A percentile compares a stretch with the other conserved stretches of the same genome.
phyloP scores from a whole-genome alignment of 2,329 filamentous ascomycete species.

The Monosporascus sp. region DNA sequence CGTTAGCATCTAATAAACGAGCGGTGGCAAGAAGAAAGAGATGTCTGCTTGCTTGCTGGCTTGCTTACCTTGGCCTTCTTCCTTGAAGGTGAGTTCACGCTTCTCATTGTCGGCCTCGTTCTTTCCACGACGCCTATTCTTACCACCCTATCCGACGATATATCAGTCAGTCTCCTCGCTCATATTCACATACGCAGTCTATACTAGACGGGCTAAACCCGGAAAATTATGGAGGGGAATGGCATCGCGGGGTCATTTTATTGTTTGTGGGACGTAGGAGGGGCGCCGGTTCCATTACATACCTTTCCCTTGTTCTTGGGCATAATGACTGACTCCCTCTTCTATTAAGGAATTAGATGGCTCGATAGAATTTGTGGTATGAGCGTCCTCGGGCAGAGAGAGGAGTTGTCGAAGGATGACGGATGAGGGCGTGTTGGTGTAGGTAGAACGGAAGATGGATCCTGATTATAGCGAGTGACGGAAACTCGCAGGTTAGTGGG shows the following conservation, averaged over 20 bases:
- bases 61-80: conserved; percentile 76
- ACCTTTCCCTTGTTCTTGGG: conserved; percentile 99
- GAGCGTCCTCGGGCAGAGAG: not conserved
- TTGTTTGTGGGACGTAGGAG: conserved; percentile 3
- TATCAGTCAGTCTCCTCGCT: conserved; percentile 23
- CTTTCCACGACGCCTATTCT: conserved; percentile 97
- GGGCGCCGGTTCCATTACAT: conserved; percentile 28
- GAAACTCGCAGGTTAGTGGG: not conserved
- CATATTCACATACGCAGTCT: not conserved
- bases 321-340: conserved; percentile 53
- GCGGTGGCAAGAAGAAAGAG: not conserved
- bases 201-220: conserved; percentile 5
- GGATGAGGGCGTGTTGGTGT: not conserved
- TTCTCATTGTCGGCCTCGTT: conserved; percentile 99
- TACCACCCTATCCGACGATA: conserved; percentile 68
- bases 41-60: not conserved
- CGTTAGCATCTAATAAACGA: not conserved
- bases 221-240: conserved; percentile 9
- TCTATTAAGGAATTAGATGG: not conserved
- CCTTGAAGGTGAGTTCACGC: conserved; percentile 97
- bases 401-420: not conserved
- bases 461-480: not conserved
- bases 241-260: not conserved
- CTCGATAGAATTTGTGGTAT: not conserved
- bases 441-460: not conserved